Base-by-base conservation (phyloP, 2,329 filamentous ascomycete species). In the Cordyceps fumosorosea region DNA sequence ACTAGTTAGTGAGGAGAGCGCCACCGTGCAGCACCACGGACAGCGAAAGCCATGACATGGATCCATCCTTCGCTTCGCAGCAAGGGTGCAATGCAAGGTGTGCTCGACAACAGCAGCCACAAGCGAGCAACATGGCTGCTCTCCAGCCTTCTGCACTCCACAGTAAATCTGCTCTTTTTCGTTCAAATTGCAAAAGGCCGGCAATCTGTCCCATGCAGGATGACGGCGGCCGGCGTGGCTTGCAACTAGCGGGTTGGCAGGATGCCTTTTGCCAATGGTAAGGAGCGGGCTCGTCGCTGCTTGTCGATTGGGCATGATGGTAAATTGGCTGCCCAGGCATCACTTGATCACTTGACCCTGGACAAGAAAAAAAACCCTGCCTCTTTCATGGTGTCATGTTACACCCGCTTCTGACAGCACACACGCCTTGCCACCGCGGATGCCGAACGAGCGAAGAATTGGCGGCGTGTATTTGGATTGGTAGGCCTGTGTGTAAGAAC, bases 291-390 rank as follows among this genome's bases (percentile, higher is more conserved):
- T 48, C 22, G 47, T 44, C 24, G 45, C 53, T 45, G 53, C 18
- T 48, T 11, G 32, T 52, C 53, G 32, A 62, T 62, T 62, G 60
- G 60, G 45, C 52, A 56, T 50, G 26, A 45, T 32, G 53, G 29
- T 7, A 56, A 52, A 56, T 62, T 56, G 53, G 48, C 29, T n/a
- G 50, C 48, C 45, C 52, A 26, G 57, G 57, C 57, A 60, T 60
- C 48, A 60, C 47, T 60, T 20, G 40, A 45, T 48, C 48, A 60
- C 47, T 60, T 16, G 40, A 45, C 48, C 57, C 57, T 52, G 57
- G 48, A 26, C 34, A 8, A 44, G n/a, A n/a, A 16, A 16, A 16
- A n/a, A 11, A 52, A 44, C 20, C 57, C 50, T 47, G 57, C 20
- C 16, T 44, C n/a, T 54, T 54, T 22, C 44, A 12, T 45, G 45